Conservation (phyloP, 2,329 filamentous ascomycete genomes). For the Aspergillus ruber region DNA sequence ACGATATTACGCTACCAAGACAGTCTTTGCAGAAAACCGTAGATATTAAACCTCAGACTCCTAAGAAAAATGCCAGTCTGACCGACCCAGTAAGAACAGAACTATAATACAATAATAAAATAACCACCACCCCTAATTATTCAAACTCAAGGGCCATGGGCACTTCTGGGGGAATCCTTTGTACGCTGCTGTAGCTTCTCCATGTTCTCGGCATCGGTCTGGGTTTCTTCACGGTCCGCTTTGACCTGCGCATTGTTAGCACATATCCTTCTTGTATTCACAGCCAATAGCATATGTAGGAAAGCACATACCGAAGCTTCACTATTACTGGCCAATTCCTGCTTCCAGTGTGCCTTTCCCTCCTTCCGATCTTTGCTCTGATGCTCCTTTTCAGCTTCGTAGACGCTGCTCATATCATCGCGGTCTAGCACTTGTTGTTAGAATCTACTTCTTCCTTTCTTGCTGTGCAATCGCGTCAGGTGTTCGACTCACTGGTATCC, state of each 20-base stretch:
- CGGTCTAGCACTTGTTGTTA: constrained; percentile 24
- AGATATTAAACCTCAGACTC: not conserved
- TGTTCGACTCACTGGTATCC: constrained; percentile 24
- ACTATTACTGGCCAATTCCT: constrained; percentile 68
- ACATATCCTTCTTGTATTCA: not conserved
- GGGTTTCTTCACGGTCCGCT: constrained; percentile 52
- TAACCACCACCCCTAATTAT: not conserved
- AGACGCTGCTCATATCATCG: constrained; percentile 38
- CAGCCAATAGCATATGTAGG: not conserved
- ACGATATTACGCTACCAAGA: too few species aligned
- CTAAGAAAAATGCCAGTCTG: not conserved
- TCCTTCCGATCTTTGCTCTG: constrained; percentile 44
- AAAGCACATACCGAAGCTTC: constrained; percentile 60
- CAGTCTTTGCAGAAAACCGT: not conserved
- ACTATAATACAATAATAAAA: not conserved
- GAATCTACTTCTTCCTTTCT: not conserved
- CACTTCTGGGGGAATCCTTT: constrained; percentile 34
- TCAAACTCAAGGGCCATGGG: not conserved
- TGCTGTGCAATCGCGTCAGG: not conserved
- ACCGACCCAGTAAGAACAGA: not conserved
- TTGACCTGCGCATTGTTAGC: constrained; percentile 39
- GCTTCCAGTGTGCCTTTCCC: constrained; percentile 69
- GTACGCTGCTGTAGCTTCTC: constrained; percentile 54
- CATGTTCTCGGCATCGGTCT: constrained; percentile 39
- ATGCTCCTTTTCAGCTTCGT: constrained; percentile 58